Evolutionary conservation across 23 red algal species (phyloP), one percentile per base, ranked within the genome.

Genomic region (Cyanidiococcus yangmingshanensis): DNA sequence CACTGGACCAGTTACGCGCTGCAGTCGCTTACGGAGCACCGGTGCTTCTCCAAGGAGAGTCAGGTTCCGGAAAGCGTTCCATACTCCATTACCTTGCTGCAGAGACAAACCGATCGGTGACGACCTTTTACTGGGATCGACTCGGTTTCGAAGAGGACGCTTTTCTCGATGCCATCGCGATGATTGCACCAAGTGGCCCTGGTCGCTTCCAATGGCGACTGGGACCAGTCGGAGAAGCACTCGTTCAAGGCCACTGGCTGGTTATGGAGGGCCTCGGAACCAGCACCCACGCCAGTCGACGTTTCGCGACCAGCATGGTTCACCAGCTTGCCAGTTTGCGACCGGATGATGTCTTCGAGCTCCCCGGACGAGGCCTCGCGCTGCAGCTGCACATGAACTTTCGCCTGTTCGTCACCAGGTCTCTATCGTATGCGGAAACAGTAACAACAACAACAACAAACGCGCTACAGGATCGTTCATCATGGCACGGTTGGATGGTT

Each of bases 201-300:
- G 83, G 77, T 50, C 80, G 85, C 15, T 95, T 95, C 77, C 51
- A 68, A 29, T 95, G 91, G 91, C 77, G 83, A 40, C 79, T 85
- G 25, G 91, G 91, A 40, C 91, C 91, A 21, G 86, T 95, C 59
- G 91, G 91, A 33, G n/a, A 68, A n/a, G 91, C 91, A 16, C 58
- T 89, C 3, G 51, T 59, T 45, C 45, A 40, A 32, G 91, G 91
- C 18, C 82, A 81, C 2, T 89, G 85, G 86, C 74, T 95, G 33
- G 68, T 95, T 0, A 80, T 95, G 30, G 91, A 95, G 80, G 88
- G 87, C 35, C 51, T 95, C 51, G 57, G 76, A 12, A 50, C n/a
- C 59, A n/a, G 18, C 26, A 67, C 37, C 16, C 30, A 51, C 26
- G 41, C 68, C 51, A 57, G 57, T 17, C 75, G 50, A 32, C 38